Evolutionary conservation across 1,284 basidiomycete species (phyloP).

Genomic region (Microbotryomycetes sp.): DNA sequence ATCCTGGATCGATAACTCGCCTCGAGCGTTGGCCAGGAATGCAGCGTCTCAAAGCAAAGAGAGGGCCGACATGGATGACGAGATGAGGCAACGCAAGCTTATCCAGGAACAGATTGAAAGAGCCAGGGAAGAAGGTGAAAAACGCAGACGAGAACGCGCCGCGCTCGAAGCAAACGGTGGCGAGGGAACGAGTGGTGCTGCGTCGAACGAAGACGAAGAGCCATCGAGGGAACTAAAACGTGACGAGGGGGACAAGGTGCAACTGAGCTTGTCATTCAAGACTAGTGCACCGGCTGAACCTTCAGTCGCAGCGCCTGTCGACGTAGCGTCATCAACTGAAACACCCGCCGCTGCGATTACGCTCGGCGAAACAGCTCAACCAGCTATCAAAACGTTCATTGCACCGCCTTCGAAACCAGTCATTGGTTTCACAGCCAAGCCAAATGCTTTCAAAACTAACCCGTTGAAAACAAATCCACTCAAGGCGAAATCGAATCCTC

Average conservation of each 20-base stretch:
- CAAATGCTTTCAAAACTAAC: constrained; percentile 48
- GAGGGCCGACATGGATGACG: constrained; percentile 81
- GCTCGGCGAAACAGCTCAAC: constrained; percentile 31
- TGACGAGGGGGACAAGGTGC: constrained; percentile 38
- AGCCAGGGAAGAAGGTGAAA: constrained; percentile 51
- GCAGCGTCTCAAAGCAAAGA: constrained; percentile 89
- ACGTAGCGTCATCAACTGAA: constrained; percentile 24
- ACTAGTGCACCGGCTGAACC: constrained; percentile 41
- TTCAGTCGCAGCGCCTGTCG: constrained; percentile 36
- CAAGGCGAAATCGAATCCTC: constrained; percentile 48
- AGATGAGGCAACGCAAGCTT: constrained; percentile 82
- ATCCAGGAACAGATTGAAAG: constrained; percentile 92
- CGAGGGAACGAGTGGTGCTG: neutral
- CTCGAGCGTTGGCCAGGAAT: constrained; percentile 76
- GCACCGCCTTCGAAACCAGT: constrained; percentile 54
- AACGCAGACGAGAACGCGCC: constrained; percentile 34
- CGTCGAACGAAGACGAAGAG: constrained; percentile 23
- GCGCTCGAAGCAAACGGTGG: constrained; percentile 24
- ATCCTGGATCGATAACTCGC: constrained; percentile 92
- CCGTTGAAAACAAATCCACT: constrained; percentile 47
- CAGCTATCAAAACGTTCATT: constrained; percentile 43
- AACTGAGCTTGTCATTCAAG: constrained; percentile 41
- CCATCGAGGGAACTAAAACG: constrained; percentile 48
- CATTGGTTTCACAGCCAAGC: constrained; percentile 56
- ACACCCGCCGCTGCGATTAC: constrained; percentile 38